A percentile compares a stretch with the other conserved stretches of the same genome.
Evolutionary conservation across 345 rosid species (phyloP).

Genomic region (Ailanthus altissimus): DNA sequence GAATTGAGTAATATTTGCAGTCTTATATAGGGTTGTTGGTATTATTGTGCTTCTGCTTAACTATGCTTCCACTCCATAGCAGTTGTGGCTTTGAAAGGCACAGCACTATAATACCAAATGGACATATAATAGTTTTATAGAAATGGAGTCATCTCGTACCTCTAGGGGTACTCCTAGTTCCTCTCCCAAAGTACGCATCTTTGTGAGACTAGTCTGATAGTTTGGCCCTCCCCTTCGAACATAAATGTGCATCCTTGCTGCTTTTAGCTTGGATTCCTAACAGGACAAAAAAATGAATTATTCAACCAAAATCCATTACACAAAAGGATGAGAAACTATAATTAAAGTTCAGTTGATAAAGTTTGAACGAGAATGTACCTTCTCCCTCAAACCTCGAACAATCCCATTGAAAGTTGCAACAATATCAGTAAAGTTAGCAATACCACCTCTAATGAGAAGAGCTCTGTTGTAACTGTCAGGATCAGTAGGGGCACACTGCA

Average conservation of each 20-base stretch:
- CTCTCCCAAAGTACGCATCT: slow-evolving; percentile 82
- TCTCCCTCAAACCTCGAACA: slow-evolving; percentile 83
- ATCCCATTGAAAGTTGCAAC: slow-evolving; percentile 96
- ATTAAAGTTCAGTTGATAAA: neutral
- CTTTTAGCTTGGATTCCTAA: slow-evolving; percentile 85
- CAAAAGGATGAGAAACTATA: too few species aligned
- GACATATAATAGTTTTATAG: too few species aligned
- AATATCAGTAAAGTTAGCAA: slow-evolving; percentile 94
- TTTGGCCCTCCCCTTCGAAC: slow-evolving; percentile 97
- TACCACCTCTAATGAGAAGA: slow-evolving; percentile 94
- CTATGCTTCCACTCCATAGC: too few species aligned
- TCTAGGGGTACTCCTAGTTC: slow-evolving; percentile 86
- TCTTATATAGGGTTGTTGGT: too few species aligned
- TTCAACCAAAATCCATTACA: too few species aligned
- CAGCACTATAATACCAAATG: too few species aligned
- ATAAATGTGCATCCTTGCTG: slow-evolving; percentile 86
- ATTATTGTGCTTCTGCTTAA: too few species aligned
- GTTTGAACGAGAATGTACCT: slow-evolving; percentile 42
- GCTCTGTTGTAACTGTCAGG: slow-evolving; percentile 95
- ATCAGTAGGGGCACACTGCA: slow-evolving; percentile 87
- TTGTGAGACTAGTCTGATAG: slow-evolving; percentile 84
- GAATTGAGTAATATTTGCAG: neutral
- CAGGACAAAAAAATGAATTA: neutral
- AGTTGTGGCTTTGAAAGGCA: too few species aligned
- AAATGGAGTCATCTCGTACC: slow-evolving; percentile 41